A percentile compares a stretch with the other conserved stretches of the same genome.
phyloP scores from a whole-genome alignment of 176 grass and related monocot genomes.

The Lolium multiflorum region DNA sequence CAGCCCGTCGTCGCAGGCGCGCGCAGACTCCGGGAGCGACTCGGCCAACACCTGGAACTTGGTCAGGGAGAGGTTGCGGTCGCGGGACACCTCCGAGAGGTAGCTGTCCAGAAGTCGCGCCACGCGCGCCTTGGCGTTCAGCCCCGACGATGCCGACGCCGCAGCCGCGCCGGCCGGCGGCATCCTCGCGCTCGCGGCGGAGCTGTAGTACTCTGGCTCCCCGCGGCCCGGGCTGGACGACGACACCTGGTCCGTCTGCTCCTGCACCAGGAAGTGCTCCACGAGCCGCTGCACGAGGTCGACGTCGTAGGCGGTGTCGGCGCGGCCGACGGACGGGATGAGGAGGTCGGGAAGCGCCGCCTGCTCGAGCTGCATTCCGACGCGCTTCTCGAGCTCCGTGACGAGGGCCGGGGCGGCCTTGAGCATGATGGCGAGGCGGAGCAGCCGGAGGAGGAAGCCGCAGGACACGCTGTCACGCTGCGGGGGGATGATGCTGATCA shows the following conservation, averaged over 20 bases:
- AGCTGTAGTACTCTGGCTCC: constrained; percentile 32
- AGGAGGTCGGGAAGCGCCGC: constrained; percentile 66
- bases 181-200: constrained; percentile 10
- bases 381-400: constrained; percentile 96
- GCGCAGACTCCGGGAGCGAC: constrained; percentile 82
- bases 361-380: constrained; percentile 98
- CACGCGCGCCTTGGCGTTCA: constrained; percentile 78
- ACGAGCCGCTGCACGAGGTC: constrained; percentile 90
- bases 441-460: constrained; percentile 85
- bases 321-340: constrained; percentile 71
- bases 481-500: constrained; percentile 95
- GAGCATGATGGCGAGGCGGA: constrained; percentile 83
- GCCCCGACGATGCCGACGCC: constrained; percentile 13
- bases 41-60: constrained; percentile 97
- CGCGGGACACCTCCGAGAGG: constrained; percentile 95
- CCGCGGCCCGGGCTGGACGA: constrained; percentile 55
- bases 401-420: constrained; percentile 84
- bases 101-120: constrained; percentile 90
- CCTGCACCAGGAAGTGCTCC: constrained; percentile 96
- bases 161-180: neutral
- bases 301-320: constrained; percentile 86
- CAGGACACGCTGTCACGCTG: constrained; percentile 90
- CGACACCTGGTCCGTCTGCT: constrained; percentile 58
- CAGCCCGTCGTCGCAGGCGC: constrained; percentile 89
- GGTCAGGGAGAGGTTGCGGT: constrained; percentile 86